phyloP scores from a whole-genome alignment of 2,329 filamentous ascomycete species.

The Lachnellula suecica region DNA sequence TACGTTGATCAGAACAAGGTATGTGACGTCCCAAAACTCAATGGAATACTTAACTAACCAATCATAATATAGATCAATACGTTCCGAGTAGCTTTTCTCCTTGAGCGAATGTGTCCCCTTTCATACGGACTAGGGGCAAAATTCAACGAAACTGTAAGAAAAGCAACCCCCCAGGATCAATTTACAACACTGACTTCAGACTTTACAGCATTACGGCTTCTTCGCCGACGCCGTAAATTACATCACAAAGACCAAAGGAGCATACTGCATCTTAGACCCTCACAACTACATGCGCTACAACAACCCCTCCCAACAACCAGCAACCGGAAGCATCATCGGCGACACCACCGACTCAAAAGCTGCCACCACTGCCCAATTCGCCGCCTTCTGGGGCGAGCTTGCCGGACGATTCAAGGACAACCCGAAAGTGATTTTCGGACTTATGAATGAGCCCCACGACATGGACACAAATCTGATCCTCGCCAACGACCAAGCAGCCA shows the following conservation, averaged over 20 bases:
- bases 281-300: constrained; percentile 57
- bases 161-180: neutral
- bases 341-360: constrained; percentile 43
- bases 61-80: constrained; percentile 37
- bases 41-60: neutral
- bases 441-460: constrained; percentile 65
- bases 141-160: constrained; percentile 46
- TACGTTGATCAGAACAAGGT: constrained; percentile 46
- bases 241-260: constrained; percentile 46
- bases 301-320: constrained; percentile 47
- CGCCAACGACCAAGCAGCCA: constrained; percentile 46
- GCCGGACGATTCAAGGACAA: constrained; percentile 46
- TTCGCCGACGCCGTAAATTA: constrained; percentile 49
- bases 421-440: constrained; percentile 56
- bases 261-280: constrained; percentile 48
- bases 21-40: neutral
- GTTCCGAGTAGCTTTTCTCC: constrained; percentile 48
- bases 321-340: constrained; percentile 48
- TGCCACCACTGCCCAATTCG: constrained; percentile 47
- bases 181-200: neutral
- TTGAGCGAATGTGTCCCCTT: constrained; percentile 50
- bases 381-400: constrained; percentile 48
- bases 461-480: constrained; percentile 46
- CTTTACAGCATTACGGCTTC: constrained; percentile 39
- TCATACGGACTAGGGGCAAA: constrained; percentile 45